Percentiles rank a stretch among this genome's conserved stretches.
These are phyloP conservation scores for Termitomyces sp. DNA, from an alignment of 768 basidiomycete species.

Conservation along the genomic window DNA sequence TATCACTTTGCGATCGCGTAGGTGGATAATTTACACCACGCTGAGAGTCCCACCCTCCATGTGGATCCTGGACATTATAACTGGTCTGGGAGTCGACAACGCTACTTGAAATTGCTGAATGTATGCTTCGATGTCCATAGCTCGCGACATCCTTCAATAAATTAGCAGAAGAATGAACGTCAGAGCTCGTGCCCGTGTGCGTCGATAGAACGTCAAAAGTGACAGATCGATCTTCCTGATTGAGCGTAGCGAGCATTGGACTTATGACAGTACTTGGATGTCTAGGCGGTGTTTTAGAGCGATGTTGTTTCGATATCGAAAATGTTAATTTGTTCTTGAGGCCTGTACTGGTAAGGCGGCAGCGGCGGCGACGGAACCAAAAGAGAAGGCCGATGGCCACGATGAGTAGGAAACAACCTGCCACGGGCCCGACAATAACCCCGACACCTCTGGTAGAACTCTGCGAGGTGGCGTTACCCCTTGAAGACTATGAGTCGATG, in stretches of 20 bases:
- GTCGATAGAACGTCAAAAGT: conserved; percentile 1
- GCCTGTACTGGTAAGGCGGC: neutral
- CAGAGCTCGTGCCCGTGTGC: neutral
- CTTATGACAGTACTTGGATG: neutral
- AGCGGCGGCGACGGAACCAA: conserved; percentile 5
- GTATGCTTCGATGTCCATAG: conserved; percentile 4
- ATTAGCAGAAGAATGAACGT: conserved; percentile 4
- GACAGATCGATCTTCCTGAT: neutral
- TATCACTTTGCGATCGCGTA: neutral
- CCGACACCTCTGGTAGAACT: conserved; percentile 5
- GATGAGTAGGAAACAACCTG: conserved; percentile 1
- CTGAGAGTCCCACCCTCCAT: neutral
- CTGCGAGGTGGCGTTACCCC: neutral
- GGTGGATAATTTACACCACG: neutral
- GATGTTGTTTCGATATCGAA: neutral
- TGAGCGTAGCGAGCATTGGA: conserved; percentile 10
- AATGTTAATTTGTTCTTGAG: neutral
- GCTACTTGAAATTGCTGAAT: neutral
- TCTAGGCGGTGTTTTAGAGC: neutral
- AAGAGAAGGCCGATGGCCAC: conserved; percentile 5
- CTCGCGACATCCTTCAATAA: neutral
- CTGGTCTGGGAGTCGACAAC: neutral
- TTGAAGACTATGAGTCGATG: neutral
- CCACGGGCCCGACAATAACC: conserved; percentile 9
- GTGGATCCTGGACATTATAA: neutral